These are phyloP conservation scores for Trichosporon asahii DNA, from an alignment of 1,284 basidiomycete genomes.

Conservation along the genomic window DNA sequence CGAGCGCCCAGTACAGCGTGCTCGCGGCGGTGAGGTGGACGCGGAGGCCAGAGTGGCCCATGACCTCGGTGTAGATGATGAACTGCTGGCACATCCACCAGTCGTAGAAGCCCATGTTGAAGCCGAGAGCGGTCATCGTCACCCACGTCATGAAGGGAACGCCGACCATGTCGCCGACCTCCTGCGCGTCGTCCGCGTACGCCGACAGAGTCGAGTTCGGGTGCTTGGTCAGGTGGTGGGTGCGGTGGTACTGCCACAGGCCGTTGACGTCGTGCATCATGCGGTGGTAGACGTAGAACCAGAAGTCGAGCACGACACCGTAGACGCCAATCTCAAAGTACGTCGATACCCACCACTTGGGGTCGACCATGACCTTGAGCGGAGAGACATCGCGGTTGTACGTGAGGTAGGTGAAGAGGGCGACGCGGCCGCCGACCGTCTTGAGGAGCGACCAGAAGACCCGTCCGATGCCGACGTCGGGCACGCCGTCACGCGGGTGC, in stretches of 20 bases:
- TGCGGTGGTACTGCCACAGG: constrained; percentile 15
- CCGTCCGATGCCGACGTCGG: constrained; percentile 10
- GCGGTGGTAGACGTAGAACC: constrained; percentile 16
- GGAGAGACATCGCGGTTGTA: constrained; percentile 4
- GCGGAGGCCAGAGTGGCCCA: constrained; percentile 12
- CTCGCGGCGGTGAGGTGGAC: constrained; percentile 10
- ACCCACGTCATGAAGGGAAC: constrained; percentile 6
- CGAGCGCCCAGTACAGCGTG: background rate
- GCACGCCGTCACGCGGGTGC: constrained; percentile 8
- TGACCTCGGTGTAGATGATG: constrained; percentile 14
- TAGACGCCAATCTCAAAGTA: constrained; percentile 11
- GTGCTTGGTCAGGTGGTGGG: constrained; percentile 16
- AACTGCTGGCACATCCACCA: constrained; percentile 16
- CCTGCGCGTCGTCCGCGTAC: constrained; percentile 12
- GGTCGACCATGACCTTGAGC: background rate
- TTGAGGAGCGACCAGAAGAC: constrained; percentile 6
- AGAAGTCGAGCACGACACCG: constrained; percentile 11
- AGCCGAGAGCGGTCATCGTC: constrained; percentile 8
- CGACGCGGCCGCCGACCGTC: constrained; percentile 7
- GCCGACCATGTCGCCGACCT: constrained; percentile 9
- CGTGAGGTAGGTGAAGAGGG: background rate
- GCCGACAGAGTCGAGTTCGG: constrained; percentile 12
- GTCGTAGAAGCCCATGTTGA: constrained; percentile 12
- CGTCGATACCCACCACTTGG: constrained; percentile 3
- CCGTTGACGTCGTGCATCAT: constrained; percentile 14